Evolutionary conservation across 23 red algal genomes (phyloP).

Genomic region (Gracilaria gracilis): DNA sequence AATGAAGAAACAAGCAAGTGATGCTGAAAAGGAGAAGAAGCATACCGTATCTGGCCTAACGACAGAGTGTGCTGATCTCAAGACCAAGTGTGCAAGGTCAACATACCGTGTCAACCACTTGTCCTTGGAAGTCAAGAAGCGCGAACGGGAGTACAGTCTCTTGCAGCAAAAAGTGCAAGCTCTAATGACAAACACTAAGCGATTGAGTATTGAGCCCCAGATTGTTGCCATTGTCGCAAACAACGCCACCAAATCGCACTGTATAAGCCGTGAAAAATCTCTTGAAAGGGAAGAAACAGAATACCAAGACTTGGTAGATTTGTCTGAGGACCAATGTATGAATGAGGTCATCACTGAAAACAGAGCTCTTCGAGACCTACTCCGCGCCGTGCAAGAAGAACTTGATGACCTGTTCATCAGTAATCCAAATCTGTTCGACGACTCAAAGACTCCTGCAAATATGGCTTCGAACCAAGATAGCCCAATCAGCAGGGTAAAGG

Average conservation of each 20-base stretch:
- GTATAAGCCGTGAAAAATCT: slow-evolving; percentile 21
- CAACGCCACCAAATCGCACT: neutral
- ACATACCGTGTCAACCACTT: slow-evolving; percentile 39
- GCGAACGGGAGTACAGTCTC: slow-evolving; percentile 42
- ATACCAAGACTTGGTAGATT: neutral
- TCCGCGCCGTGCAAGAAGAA: slow-evolving; percentile 51
- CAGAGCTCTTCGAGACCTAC: slow-evolving; percentile 48
- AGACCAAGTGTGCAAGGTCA: slow-evolving; percentile 29
- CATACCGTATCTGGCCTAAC: slow-evolving; percentile 3
- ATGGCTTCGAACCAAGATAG: neutral
- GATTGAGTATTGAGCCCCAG: slow-evolving; percentile 41
- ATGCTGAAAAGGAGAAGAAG: slow-evolving; percentile 42
- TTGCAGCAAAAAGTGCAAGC: slow-evolving; percentile 52
- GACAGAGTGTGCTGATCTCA: slow-evolving; percentile 23
- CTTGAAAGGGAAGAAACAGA: slow-evolving; percentile 9
- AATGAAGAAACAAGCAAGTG: neutral
- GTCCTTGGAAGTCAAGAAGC: slow-evolving; percentile 49
- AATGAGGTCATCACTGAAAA: slow-evolving; percentile 46
- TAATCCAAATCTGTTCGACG: neutral
- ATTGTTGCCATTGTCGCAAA: slow-evolving; percentile 27
- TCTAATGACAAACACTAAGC: slow-evolving; percentile 42
- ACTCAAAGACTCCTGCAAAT: neutral
- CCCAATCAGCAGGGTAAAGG: neutral
- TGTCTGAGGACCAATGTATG: slow-evolving; percentile 6
- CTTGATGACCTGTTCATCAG: slow-evolving; percentile 44